A percentile compares a stretch with the other conserved stretches of the same genome.
These are phyloP conservation scores for Termitomyces sp. DNA, from an alignment of 768 basidiomycete species.

Conservation along the genomic window DNA sequence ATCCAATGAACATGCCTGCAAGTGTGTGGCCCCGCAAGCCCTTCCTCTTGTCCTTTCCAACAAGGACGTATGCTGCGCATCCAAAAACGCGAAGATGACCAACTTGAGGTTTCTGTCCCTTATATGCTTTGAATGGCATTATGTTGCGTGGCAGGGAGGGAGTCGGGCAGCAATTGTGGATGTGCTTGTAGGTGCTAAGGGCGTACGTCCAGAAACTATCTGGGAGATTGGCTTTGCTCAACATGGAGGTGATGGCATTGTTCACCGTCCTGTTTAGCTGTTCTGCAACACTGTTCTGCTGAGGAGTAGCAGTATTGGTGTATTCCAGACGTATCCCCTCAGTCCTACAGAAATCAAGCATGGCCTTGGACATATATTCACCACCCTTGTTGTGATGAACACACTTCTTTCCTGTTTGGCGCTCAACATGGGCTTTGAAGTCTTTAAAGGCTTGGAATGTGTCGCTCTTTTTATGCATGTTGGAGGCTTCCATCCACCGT, in stretches of 20 bases:
- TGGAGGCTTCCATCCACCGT: neutral
- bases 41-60: conserved; percentile 26
- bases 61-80: conserved; percentile 29
- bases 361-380: conserved; percentile 24
- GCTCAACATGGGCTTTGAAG: neutral
- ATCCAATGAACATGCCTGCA: conserved; percentile 29
- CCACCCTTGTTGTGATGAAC: conserved; percentile 31
- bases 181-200: too few species aligned
- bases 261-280: neutral
- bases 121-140: neutral
- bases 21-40: conserved; percentile 18
- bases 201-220: neutral
- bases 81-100: conserved; percentile 28
- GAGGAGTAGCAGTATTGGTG: neutral
- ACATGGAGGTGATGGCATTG: neutral
- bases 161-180: too few species aligned
- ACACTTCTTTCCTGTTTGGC: neutral
- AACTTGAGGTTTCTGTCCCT: neutral
- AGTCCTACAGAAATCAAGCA: conserved; percentile 17
- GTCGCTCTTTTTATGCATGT: conserved; percentile 10
- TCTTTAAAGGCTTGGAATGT: conserved; percentile 6
- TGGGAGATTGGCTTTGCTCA: neutral
- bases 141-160: too few species aligned
- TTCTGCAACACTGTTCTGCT: conserved; percentile 5
- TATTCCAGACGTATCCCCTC: neutral